Evolutionary conservation across 805 yeast species (phyloP).

Genomic region (Schizosaccharomyces cryophilus): DNA sequence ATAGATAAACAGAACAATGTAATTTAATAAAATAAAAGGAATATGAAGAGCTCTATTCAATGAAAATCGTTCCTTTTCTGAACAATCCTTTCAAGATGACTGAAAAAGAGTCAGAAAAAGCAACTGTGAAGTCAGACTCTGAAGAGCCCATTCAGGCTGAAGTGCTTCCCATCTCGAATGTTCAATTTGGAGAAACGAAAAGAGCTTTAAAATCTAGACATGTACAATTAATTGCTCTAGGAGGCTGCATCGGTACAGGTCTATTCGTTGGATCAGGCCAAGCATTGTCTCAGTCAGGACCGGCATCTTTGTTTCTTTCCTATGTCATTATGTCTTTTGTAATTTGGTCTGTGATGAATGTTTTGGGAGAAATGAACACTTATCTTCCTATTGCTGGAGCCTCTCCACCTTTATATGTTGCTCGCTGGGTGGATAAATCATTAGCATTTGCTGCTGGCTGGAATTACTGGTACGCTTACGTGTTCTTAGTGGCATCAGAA

Average conservation of each 20-base stretch:
- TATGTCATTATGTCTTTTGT: constrained; percentile 26
- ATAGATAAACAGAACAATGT: too few species aligned
- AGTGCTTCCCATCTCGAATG: too few species aligned
- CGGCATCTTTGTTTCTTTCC: constrained; percentile 27
- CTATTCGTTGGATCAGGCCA: constrained; percentile 30
- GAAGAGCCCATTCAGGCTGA: too few species aligned
- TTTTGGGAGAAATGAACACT: constrained; percentile 38
- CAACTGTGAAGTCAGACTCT: too few species aligned
- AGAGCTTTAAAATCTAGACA: not conserved
- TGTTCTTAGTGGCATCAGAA: constrained; percentile 41
- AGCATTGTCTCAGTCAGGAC: constrained; percentile 26
- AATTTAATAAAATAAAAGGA: too few species aligned
- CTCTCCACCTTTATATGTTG: constrained; percentile 29
- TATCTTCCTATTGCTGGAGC: constrained; percentile 41
- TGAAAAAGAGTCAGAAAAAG: too few species aligned
- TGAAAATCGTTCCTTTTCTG: too few species aligned
- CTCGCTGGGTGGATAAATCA: constrained; percentile 40
- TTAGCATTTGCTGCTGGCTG: constrained; percentile 51
- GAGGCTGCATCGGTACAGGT: constrained; percentile 70
- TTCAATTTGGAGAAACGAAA: not conserved
- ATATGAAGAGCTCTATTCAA: too few species aligned
- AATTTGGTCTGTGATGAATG: constrained; percentile 28
- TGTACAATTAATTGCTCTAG: constrained; percentile 37
- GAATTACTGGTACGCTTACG: constrained; percentile 44
- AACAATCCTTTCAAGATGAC: too few species aligned